Conservation (phyloP, 2,329 filamentous ascomycete genomes). For the Apiospora phragmitis region DNA sequence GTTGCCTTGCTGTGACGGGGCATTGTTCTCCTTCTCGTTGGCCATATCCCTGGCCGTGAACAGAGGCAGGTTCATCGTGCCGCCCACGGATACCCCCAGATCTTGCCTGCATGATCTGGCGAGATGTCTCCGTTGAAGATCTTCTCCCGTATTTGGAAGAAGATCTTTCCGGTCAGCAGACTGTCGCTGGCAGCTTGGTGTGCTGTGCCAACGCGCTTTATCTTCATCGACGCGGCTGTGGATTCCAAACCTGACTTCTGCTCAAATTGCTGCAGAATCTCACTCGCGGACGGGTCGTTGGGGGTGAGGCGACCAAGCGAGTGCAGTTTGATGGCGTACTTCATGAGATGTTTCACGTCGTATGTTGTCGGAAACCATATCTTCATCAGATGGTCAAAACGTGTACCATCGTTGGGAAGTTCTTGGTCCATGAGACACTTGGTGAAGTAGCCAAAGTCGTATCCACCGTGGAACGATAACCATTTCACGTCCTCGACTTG, state of each 20-base stretch:
- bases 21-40: constrained; percentile 31
- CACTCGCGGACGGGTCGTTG: constrained; percentile 63
- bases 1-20: constrained; percentile 39
- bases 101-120: constrained; percentile 81
- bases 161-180: constrained; percentile 88
- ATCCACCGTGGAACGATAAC: constrained; percentile 97
- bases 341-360: constrained; percentile 97
- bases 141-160: constrained; percentile 87
- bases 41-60: constrained; percentile 6
- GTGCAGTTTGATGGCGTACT: constrained; percentile 75
- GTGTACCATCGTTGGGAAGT: constrained; percentile 83
- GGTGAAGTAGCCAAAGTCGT: constrained; percentile 96
- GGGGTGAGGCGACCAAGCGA: constrained; percentile 63
- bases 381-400: constrained; percentile 86
- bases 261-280: constrained; percentile 82
- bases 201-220: constrained; percentile 82
- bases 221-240: constrained; percentile 88
- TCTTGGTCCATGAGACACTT: constrained; percentile 85
- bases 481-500: constrained; percentile 87
- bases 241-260: constrained; percentile 91
- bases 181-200: constrained; percentile 95
- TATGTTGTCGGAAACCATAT: constrained; percentile 92
- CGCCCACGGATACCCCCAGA: constrained; percentile 83
- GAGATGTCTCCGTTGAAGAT: constrained; percentile 84
- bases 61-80: constrained; percentile 35